Percentiles rank a stretch among this genome's conserved stretches.
These are phyloP conservation scores for Candida sphagnicola DNA, from an alignment of 805 yeast species.

Conservation along the genomic window DNA sequence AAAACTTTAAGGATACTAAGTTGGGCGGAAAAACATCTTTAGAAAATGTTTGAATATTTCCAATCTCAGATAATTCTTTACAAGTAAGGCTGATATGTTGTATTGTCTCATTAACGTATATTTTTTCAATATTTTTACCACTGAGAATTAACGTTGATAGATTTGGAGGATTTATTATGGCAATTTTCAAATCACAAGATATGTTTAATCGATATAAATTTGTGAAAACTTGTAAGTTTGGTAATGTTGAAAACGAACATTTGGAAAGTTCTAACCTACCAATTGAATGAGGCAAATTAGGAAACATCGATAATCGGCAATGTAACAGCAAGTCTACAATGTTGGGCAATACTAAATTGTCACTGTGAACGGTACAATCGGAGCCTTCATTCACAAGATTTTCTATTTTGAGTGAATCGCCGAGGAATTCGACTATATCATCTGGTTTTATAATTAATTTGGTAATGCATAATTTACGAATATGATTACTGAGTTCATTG, in stretches of 20 bases:
- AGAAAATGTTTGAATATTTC: not conserved
- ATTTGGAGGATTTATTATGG: conserved; percentile 1
- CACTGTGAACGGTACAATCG: not conserved
- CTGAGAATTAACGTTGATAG: not conserved
- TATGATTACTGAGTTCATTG: not conserved
- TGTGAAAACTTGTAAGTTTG: not conserved
- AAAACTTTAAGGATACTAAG: not conserved
- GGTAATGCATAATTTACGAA: not conserved
- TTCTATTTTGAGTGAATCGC: not conserved
- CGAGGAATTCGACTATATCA: not conserved
- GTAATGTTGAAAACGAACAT: not conserved
- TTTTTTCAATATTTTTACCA: not conserved
- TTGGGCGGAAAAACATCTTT: not conserved
- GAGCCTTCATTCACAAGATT: not conserved
- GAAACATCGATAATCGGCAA: not conserved
- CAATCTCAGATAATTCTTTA: not conserved
- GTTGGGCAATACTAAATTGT: not conserved
- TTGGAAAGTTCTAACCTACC: not conserved
- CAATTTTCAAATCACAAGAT: not conserved
- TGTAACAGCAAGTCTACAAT: not conserved
- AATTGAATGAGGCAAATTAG: not conserved
- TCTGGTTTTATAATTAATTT: not conserved
- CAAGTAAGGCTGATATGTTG: not conserved
- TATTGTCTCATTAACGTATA: not conserved
- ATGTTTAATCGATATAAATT: not conserved